Conservation (phyloP, 1,284 basidiomycete genomes). For the Heliocybe sulcata region DNA sequence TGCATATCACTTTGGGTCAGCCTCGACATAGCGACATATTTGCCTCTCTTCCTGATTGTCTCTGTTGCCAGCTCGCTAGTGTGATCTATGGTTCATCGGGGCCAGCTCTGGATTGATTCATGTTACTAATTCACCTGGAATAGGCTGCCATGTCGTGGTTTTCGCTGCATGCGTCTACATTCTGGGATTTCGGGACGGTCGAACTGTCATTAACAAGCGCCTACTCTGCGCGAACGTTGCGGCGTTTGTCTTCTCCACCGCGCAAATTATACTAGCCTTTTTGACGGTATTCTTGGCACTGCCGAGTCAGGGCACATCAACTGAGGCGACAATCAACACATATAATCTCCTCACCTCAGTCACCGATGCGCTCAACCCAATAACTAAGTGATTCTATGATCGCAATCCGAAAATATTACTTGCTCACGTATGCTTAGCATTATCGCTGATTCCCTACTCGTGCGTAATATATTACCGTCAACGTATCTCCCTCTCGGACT, state of each 20-base stretch:
- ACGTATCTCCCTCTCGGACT: too few relatives aligned
- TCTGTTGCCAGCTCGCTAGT: background rate
- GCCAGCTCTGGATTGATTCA: background rate
- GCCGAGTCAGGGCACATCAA: background rate
- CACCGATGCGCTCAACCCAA: background rate
- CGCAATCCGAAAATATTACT: background rate
- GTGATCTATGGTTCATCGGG: background rate
- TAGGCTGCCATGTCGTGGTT: background rate
- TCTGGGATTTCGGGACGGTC: background rate
- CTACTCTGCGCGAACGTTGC: background rate
- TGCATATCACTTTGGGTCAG: background rate
- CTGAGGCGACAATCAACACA: background rate
- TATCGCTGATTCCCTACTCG: background rate
- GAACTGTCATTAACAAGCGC: background rate
- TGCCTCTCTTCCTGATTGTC: background rate
- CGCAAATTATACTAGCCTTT: background rate
- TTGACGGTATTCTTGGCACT: background rate
- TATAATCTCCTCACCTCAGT: background rate
- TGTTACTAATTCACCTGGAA: background rate
- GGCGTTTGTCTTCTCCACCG: background rate
- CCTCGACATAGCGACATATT: too few relatives aligned
- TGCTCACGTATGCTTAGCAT: background rate
- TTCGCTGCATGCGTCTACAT: background rate
- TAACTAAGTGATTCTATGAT: background rate
- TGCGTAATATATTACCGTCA: background rate